These are phyloP conservation scores for Speleostelium caveatum DNA, from an alignment of 78 protist genomes.

Conservation along the genomic window DNA sequence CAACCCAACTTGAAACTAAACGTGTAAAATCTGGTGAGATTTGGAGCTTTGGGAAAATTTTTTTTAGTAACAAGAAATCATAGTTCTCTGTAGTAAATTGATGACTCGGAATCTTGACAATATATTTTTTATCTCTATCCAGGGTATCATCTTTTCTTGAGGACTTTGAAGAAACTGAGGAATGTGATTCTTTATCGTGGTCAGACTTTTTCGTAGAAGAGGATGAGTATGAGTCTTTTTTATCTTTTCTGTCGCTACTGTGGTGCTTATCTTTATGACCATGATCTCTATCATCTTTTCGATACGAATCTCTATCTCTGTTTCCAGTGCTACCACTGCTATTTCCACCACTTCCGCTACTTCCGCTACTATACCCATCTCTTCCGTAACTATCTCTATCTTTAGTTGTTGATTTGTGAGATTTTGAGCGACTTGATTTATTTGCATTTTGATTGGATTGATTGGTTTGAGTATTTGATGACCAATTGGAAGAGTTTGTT, in stretches of 20 bases:
- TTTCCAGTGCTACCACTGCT: not conserved
- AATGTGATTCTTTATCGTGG: not conserved
- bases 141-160: not conserved
- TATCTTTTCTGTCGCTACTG: not conserved
- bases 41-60: conserved; percentile 19
- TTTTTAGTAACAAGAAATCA: conserved; percentile 21
- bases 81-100: conserved; percentile 16
- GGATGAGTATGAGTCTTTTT: not conserved
- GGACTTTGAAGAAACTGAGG: not conserved
- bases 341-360: not conserved
- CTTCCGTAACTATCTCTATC: not conserved
- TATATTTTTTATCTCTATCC: conserved; percentile 38
- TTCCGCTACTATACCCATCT: not conserved
- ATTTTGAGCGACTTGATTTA: not conserved
- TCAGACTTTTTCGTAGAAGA: not conserved
- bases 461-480: not conserved
- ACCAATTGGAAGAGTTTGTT: no score
- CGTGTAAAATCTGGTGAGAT: conserved; percentile 51
- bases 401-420: conserved; percentile 1
- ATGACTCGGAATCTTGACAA: conserved; percentile 27
- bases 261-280: not conserved
- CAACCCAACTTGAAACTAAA: conserved; percentile 45
- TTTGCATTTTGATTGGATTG: not conserved
- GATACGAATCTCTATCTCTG: not conserved
- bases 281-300: not conserved